Conservation (phyloP, 73 alveolate genomes). For the Halteria grandinella region DNA sequence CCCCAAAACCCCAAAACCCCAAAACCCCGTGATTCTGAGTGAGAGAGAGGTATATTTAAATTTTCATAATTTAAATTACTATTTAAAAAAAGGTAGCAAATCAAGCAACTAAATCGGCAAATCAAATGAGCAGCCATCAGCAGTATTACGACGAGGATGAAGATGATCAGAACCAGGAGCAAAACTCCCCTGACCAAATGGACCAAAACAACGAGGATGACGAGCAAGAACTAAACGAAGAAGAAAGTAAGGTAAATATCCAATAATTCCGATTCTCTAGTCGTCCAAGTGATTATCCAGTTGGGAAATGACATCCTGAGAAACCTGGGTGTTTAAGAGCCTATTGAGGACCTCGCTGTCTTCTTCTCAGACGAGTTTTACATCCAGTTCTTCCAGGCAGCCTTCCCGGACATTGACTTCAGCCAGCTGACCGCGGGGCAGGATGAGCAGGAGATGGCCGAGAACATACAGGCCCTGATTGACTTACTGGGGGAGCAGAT, state of each 20-base stretch:
- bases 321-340: constrained; percentile 58
- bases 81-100: too few relatives aligned
- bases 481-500: constrained; percentile 40
- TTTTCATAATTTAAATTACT: too few relatives aligned
- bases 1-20: too few relatives aligned
- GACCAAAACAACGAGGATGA: too few relatives aligned
- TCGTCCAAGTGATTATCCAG: constrained; percentile 32
- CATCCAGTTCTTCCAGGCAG: constrained; percentile 53
- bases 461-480: neutral
- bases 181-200: too few relatives aligned
- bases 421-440: constrained; percentile 45
- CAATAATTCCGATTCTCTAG: neutral
- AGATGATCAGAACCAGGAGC: too few relatives aligned
- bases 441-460: constrained; percentile 31
- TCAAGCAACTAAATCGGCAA: too few relatives aligned
- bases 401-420: constrained; percentile 49
- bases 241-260: constrained; percentile 1
- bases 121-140: too few relatives aligned
- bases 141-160: too few relatives aligned
- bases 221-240: constrained; percentile 1
- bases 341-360: constrained; percentile 54
- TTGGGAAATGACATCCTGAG: constrained; percentile 42
- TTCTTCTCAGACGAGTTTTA: constrained; percentile 56
- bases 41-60: too few relatives aligned
- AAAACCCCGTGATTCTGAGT: too few relatives aligned